Evolutionary conservation across 2,329 filamentous ascomycete genomes (phyloP), one percentile per base, ranked within the genome.

Genomic region (Pestalotiopsis sp.): DNA sequence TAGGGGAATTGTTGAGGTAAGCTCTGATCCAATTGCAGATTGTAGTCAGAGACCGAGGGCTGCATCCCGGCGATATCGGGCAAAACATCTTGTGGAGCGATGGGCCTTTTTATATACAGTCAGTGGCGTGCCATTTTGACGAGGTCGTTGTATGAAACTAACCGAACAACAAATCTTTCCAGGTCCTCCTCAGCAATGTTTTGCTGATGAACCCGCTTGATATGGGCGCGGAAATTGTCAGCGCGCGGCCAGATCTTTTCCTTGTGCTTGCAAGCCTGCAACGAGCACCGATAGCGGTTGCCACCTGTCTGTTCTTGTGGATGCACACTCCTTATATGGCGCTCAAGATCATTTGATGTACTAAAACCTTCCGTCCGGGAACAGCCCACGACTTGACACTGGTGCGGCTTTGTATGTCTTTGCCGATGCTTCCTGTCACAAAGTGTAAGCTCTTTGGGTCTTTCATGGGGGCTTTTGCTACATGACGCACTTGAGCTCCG

Each of bases 191-290:
- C 83, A 2, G 77, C 69, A 3, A 84, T 76, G 1, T 76, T 36
- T 3, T 78, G 77, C 0, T 72, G 70, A 77, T 97, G 94, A 74
- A 93, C 89, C 12, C 91, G 87, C 64, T 82, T 84, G 60, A 97
- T 85, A 76, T 98, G 95, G 45, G 91, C 89, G 70, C 91, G 91
- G 78, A 97, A 97, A 75, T 98, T 98, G 79, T 98, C 95, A 65
- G 91, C 84, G 25, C 95, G 88, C 0, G 92, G 91, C 93, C 93
- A 97, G 45, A 86, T 81, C 77, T 97, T 97, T 1, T 82, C 82
- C 70, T 84, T 90, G 27, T 83, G 86, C 27, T 81, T 83, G 74
- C 92, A 94, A 17, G 81, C 75, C 6, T 80, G 79, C 5, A 87
- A 81, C 65, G 84, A 84, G 76, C 93, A 96, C 68, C 84, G 86